Conservation (phyloP, 2,329 filamentous ascomycete genomes). For the Cadophora malorum region DNA sequence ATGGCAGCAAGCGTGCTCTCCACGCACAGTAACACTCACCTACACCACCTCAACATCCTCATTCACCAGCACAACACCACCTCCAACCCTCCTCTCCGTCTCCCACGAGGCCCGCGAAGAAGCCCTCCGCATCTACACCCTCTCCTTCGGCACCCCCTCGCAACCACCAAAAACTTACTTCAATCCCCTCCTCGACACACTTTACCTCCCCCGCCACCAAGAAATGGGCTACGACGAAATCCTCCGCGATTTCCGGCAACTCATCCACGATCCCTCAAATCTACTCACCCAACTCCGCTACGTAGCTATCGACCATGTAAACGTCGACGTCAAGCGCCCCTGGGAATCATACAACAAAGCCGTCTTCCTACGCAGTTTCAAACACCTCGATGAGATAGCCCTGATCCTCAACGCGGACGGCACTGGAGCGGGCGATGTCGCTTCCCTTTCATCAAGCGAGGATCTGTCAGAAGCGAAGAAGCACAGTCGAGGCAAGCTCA, state of each 20-base stretch:
- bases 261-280: slow-evolving; percentile 44
- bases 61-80: slow-evolving; percentile 48
- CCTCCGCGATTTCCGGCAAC: slow-evolving; percentile 50
- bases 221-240: slow-evolving; percentile 46
- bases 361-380: slow-evolving; percentile 52
- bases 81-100: slow-evolving; percentile 51
- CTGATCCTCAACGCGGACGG: slow-evolving; percentile 33
- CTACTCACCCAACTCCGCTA: slow-evolving; percentile 47
- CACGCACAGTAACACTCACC: slow-evolving; percentile 41
- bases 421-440: not conserved
- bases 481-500: slow-evolving; percentile 25
- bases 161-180: slow-evolving; percentile 38
- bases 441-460: not conserved
- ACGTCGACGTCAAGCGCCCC: slow-evolving; percentile 51
- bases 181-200: slow-evolving; percentile 41
- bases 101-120: slow-evolving; percentile 53
- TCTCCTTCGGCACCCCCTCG: slow-evolving; percentile 49
- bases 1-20: slow-evolving; percentile 38
- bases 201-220: slow-evolving; percentile 46
- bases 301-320: slow-evolving; percentile 55
- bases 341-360: slow-evolving; percentile 61
- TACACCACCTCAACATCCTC: slow-evolving; percentile 48
- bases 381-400: slow-evolving; percentile 40
- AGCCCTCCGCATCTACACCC: slow-evolving; percentile 47
- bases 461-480: not conserved